Evolutionary conservation across 73 alveolate genomes (phyloP).

Genomic region (Paramecium sonneborni): DNA sequence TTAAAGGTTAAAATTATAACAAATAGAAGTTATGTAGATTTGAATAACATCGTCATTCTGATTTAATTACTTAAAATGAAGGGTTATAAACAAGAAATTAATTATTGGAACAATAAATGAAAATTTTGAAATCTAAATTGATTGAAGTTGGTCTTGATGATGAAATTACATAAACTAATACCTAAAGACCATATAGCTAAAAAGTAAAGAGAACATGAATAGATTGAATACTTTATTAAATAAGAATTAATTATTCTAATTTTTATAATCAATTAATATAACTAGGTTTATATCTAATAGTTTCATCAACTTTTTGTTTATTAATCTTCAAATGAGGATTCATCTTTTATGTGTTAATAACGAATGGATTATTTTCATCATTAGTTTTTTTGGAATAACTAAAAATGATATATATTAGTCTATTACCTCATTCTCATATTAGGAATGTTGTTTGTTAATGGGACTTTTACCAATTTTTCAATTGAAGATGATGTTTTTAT

Average conservation of each 20-base stretch:
- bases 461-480: neutral
- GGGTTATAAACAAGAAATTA: neutral
- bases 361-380: constrained; percentile 39
- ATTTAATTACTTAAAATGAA: neutral
- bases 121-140: neutral
- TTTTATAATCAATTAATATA: neutral
- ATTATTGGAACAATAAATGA: neutral
- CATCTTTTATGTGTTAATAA: neutral
- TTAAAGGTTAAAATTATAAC: neutral
- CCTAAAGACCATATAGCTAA: neutral
- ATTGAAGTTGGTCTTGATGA: neutral
- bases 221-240: neutral
- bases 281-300: constrained; percentile 2
- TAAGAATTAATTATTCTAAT: neutral
- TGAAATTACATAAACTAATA: neutral
- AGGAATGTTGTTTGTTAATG: neutral
- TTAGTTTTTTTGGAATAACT: constrained; percentile 5
- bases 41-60: neutral
- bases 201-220: neutral
- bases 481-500: neutral
- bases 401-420: neutral
- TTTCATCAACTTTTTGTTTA: neutral
- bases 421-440: neutral
- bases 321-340: neutral
- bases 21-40: neutral